A percentile compares a stretch with the other conserved stretches of the same genome.
Conservation (phyloP, 2,329 filamentous ascomycete species). For the Parasarocladium wereldwijsianum region DNA sequence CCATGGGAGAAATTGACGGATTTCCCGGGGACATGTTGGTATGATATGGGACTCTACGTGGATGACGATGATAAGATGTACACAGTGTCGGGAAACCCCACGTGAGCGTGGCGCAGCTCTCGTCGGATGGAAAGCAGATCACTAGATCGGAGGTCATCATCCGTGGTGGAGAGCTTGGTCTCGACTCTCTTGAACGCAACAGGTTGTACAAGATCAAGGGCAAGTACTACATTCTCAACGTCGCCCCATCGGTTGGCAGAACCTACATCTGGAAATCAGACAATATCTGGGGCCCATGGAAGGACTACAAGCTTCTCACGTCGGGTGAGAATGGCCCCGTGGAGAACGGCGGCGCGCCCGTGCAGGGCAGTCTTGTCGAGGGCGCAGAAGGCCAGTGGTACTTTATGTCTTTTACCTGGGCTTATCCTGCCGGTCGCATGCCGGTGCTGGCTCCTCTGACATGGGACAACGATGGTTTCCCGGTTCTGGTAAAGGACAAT, state of each 20-base stretch:
- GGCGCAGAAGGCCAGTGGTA: conserved; percentile 39
- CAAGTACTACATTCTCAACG: conserved; percentile 38
- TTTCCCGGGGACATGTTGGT: conserved; percentile 28
- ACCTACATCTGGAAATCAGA: conserved; percentile 34
- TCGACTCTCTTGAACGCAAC: conserved; percentile 29
- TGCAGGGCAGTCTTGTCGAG: conserved; percentile 42
- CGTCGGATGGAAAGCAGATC: conserved; percentile 20
- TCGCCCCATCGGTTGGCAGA: conserved; percentile 23
- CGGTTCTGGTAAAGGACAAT: conserved; percentile 22
- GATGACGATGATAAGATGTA: conserved; percentile 44
- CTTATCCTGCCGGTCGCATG: conserved; percentile 40
- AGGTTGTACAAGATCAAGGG: conserved; percentile 44
- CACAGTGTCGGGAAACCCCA: conserved; percentile 35
- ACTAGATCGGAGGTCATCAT: conserved; percentile 6
- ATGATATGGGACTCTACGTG: conserved; percentile 38
- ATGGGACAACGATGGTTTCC: conserved; percentile 38
- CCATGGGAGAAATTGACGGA: conserved; percentile 25
- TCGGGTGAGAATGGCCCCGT: conserved; percentile 26
- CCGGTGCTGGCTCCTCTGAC: conserved; percentile 40
- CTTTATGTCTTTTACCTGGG: conserved; percentile 40
- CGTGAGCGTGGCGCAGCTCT: conserved; percentile 34
- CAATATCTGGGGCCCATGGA: conserved; percentile 38
- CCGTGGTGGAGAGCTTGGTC: conserved; percentile 5
- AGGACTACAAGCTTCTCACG: conserved; percentile 23
- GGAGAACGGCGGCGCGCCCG: conserved; percentile 26